These are phyloP conservation scores for Prinsepia uniflora DNA, from an alignment of 306 rosid genomes.

Conservation along the genomic window DNA sequence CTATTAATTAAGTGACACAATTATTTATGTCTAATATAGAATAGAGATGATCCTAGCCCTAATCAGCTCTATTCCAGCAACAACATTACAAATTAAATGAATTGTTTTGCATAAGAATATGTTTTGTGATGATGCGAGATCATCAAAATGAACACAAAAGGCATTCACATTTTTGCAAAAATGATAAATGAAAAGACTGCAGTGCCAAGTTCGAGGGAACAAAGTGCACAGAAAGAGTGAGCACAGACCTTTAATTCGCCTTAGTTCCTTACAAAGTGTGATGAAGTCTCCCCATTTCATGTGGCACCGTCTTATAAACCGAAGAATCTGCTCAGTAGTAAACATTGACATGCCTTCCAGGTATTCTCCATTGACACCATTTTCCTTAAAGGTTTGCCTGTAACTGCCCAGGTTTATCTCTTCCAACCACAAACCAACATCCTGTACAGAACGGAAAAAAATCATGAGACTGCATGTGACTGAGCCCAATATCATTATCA, in stretches of 20 bases:
- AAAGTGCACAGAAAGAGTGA: constrained; percentile 2
- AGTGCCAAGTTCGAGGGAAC: background rate
- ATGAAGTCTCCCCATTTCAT: constrained; percentile 99
- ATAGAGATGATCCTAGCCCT: background rate
- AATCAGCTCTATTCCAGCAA: background rate
- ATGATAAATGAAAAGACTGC: background rate
- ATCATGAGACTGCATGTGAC: constrained; percentile 15
- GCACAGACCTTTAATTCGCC: constrained; percentile 87
- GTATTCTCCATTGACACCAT: constrained; percentile 97
- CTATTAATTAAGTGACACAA: background rate
- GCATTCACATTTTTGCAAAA: background rate
- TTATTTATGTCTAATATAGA: background rate
- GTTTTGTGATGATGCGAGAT: no score
- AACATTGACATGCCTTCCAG: constrained; percentile 99
- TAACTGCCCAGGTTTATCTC: constrained; percentile 88
- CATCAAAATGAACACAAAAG: background rate
- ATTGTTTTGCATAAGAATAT: background rate
- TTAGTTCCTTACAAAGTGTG: constrained; percentile 91
- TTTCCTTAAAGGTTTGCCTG: constrained; percentile 84
- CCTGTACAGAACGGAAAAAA: constrained; percentile 46
- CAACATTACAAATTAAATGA: background rate
- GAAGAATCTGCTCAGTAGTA: constrained; percentile 97
- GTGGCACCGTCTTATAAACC: constrained; percentile 96
- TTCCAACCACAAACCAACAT: constrained; percentile 99
- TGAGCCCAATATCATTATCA: background rate